Evolutionary conservation across 768 basidiomycete species (phyloP).

Genomic region (Hypholoma fasciculare): DNA sequence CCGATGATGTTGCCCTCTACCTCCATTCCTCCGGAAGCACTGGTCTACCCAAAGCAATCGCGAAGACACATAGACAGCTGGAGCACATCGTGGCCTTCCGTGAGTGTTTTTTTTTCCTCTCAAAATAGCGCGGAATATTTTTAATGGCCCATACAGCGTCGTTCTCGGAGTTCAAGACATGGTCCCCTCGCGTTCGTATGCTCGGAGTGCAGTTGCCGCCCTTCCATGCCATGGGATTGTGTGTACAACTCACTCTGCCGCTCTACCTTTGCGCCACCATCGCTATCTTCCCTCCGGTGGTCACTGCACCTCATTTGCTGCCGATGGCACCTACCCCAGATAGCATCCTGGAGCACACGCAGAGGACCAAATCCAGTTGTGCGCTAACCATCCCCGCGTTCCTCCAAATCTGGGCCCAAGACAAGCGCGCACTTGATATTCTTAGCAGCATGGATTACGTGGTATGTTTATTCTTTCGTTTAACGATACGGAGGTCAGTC

Average conservation of each 20-base stretch:
- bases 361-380: conserved; percentile 23
- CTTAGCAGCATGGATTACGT: conserved; percentile 20
- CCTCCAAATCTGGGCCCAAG: conserved; percentile 37
- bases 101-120: conserved; percentile 20
- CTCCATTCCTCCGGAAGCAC: conserved; percentile 53
- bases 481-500: no score
- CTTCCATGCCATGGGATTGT: conserved; percentile 37
- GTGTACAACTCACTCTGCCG: conserved; percentile 29
- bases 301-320: conserved; percentile 13
- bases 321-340: conserved; percentile 34
- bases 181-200: conserved; percentile 18
- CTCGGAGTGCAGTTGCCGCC: conserved; percentile 34
- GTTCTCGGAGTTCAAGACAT: not conserved
- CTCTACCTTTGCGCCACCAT: conserved; percentile 24
- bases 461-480: not conserved
- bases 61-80: conserved; percentile 27
- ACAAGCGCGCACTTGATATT: conserved; percentile 21
- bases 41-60: conserved; percentile 44
- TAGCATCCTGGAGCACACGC: conserved; percentile 32
- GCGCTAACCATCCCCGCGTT: conserved; percentile 38
- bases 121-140: not conserved
- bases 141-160: not conserved
- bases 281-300: conserved; percentile 33
- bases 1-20: conserved; percentile 31
- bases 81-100: conserved; percentile 33